Conservation (phyloP, 768 basidiomycete genomes). For the Neoboletus brunneissimus region DNA sequence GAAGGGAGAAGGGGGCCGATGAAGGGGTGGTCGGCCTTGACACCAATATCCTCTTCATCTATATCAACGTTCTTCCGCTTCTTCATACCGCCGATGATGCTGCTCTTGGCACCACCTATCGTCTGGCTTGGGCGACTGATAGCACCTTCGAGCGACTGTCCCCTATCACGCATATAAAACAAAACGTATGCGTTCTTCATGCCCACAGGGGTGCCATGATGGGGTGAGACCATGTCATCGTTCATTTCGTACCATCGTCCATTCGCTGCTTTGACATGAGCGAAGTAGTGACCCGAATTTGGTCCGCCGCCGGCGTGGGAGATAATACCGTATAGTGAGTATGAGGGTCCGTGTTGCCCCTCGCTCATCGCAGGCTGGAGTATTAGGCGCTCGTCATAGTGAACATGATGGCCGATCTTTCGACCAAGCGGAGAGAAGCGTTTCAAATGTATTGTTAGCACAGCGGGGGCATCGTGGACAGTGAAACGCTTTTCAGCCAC, state of each 20-base stretch:
- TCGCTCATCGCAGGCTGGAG: conserved; percentile 83
- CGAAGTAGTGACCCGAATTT: conserved; percentile 94
- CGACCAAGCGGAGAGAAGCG: conserved; percentile 89
- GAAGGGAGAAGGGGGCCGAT: conserved; percentile 70
- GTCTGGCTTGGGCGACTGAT: conserved; percentile 33
- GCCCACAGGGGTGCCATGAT: conserved; percentile 45
- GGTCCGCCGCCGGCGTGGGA: conserved; percentile 92
- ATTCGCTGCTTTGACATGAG: conserved; percentile 68
- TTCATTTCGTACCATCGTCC: conserved; percentile 92
- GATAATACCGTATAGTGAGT: conserved; percentile 88
- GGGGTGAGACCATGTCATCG: conserved; percentile 68
- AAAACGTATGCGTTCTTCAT: conserved; percentile 89
- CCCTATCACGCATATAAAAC: conserved; percentile 84
- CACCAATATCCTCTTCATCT: conserved; percentile 48
- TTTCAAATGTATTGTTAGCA: conserved; percentile 92
- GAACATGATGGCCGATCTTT: conserved; percentile 75
- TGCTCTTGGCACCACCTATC: conserved; percentile 28
- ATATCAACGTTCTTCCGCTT: conserved; percentile 45
- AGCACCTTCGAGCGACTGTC: conserved; percentile 67
- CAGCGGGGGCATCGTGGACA: conserved; percentile 80
- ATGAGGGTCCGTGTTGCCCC: conserved; percentile 69
- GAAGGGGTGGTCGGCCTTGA: conserved; percentile 49
- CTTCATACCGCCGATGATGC: conserved; percentile 48
- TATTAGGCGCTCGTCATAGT: conserved; percentile 74
- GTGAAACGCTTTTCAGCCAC: conserved; percentile 89